Evolutionary conservation across 305 asterid genomes (phyloP), one percentile per base, ranked within the genome.

Genomic region (Fraxinus angustifolia): DNA sequence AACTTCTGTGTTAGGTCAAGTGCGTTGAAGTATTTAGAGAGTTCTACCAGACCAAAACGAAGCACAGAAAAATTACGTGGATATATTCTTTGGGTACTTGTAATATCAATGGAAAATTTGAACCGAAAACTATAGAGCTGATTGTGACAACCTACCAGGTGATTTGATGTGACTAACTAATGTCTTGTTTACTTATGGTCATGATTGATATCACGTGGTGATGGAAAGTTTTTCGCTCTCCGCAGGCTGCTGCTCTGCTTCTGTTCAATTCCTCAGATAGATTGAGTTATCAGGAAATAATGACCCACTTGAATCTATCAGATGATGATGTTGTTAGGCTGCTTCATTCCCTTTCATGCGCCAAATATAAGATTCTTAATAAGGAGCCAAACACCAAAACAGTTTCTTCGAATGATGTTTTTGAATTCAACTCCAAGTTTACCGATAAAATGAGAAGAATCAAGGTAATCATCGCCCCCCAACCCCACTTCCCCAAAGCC

Each of bases 321-420:
- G 98, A 96, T 83, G 99, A 96, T 50, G 99, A 96, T 85, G 97
- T 96, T 85, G 91, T 94, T 77, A 86, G 98, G 87, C 87, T 93
- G 90, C 97, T 96, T 75, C 98, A 96, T 85, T 94, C 99, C 16
- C 97, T 96, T 80, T 92, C 99, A 16, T 96, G 99, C 82, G 99
- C 97, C 23, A 94, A 89, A 86, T 92, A 94, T 82, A 96, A 90
- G 89, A 96, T 96, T 84, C 91, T 96, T 83, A 86, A 36, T 80
- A 96, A 94, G 91, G 97, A 96, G 86, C 98, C 99, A 6, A 90
- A 82, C 88, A 91, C 97, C 79, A 93, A 90, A 87, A 91, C 94
- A 17, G 89, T 96, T 80, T 87, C 98, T 81, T 88, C 90, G 3
- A 86, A 92, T 4, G 99, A 96, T 82, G 90, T 89, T 84, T 96